Evolutionary conservation across 192 early-diverging fungal species (phyloP).

Genomic region (Coemansia sp.): DNA sequence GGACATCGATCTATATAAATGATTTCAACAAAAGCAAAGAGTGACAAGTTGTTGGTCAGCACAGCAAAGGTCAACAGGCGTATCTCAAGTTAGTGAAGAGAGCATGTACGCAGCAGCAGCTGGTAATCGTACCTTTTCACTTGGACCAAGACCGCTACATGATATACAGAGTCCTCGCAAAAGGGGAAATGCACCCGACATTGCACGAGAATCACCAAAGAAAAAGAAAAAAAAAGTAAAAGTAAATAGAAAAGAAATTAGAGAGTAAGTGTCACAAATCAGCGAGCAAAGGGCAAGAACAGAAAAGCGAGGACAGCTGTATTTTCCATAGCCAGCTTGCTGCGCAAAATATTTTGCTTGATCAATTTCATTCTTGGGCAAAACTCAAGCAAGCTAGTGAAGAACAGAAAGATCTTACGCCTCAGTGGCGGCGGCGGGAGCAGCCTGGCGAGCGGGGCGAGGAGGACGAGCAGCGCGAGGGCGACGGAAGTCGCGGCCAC

Average conservation of each 20-base stretch:
- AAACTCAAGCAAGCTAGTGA: neutral
- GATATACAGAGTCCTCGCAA: slow-evolving; percentile 46
- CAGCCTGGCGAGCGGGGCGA: slow-evolving; percentile 43
- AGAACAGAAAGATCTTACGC: slow-evolving; percentile 26
- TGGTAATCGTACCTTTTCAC: slow-evolving; percentile 34
- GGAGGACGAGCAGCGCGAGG: slow-evolving; percentile 33
- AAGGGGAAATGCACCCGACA: slow-evolving; percentile 27
- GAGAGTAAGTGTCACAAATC: too few species aligned
- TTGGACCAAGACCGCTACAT: slow-evolving; percentile 45
- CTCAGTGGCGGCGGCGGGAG: slow-evolving; percentile 46
- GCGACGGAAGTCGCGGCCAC: slow-evolving; percentile 57
- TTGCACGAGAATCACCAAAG: neutral
- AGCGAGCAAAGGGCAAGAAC: too few species aligned
- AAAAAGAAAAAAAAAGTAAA: neutral
- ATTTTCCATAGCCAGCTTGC: neutral
- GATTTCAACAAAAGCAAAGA: neutral
- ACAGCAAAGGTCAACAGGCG: neutral
- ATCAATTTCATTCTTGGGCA: neutral
- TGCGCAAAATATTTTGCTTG: neutral
- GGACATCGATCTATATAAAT: slow-evolving; percentile 27
- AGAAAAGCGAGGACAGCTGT: too few species aligned
- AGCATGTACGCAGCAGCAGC: too few species aligned
- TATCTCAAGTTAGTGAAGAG: neutral
- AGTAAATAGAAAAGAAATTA: neutral
- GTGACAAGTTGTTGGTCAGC: neutral